phyloP scores from a whole-genome alignment of 1,284 basidiomycete genomes.

The Cutaneotrichosporon mucoides region DNA sequence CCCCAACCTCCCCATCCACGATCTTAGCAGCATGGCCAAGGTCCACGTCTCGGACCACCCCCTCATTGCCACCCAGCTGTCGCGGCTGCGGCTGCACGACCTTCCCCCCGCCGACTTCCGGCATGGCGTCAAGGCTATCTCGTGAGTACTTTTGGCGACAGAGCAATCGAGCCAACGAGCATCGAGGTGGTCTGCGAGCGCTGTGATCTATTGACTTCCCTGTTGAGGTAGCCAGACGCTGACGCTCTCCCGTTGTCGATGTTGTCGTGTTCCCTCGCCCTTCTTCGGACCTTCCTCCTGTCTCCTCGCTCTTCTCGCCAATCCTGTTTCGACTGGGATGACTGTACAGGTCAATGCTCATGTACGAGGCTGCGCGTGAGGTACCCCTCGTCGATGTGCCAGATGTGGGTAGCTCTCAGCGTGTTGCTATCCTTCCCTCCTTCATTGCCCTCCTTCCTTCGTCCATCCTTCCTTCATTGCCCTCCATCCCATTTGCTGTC shows the following conservation, averaged over 20 bases:
- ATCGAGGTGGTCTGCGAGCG: too few relatives aligned
- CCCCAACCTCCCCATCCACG: not conserved
- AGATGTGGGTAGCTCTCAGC: slow-evolving; percentile 25
- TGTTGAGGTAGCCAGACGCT: too few relatives aligned
- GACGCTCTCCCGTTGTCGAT: not conserved
- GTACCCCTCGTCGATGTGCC: slow-evolving; percentile 36
- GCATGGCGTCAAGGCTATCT: slow-evolving; percentile 35
- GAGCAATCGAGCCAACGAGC: too few relatives aligned
- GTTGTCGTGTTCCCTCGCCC: too few relatives aligned
- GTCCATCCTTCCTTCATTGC: too few relatives aligned
- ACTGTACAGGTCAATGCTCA: slow-evolving; percentile 32
- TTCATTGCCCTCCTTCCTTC: too few relatives aligned
- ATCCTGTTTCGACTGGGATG: too few relatives aligned
- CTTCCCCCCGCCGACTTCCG: slow-evolving; percentile 43
- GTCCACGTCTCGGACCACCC: slow-evolving; percentile 39
- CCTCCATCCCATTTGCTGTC: too few relatives aligned
- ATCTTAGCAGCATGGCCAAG: not conserved
- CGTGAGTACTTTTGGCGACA: slow-evolving; percentile 21
- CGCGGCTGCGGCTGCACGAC: slow-evolving; percentile 42
- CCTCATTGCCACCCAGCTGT: slow-evolving; percentile 39
- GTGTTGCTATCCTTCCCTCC: too few relatives aligned
- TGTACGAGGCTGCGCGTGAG: slow-evolving; percentile 35
- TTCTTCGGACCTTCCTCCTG: too few relatives aligned
- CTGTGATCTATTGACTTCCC: too few relatives aligned
- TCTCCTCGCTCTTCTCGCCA: too few relatives aligned